Conservation (phyloP, 2,329 filamentous ascomycete genomes). For the Penicillium sp. region DNA sequence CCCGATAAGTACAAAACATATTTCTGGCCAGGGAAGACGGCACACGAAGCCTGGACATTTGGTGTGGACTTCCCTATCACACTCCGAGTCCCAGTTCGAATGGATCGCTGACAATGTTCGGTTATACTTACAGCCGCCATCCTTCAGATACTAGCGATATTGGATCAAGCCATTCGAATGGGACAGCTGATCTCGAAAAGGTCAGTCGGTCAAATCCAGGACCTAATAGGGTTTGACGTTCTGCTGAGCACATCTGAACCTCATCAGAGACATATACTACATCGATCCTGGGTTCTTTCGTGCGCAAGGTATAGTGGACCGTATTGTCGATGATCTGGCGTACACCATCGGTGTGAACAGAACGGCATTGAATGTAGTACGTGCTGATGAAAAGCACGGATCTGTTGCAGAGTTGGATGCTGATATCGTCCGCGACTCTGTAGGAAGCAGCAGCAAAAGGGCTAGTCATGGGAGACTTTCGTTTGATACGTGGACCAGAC, state of each 20-base stretch:
- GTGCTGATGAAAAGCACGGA: constrained; percentile 16
- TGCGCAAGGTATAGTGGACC: constrained; percentile 56
- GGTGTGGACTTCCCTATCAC: constrained; percentile 23
- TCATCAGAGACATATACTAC: constrained; percentile 60
- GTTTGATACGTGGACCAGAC: constrained; percentile 22
- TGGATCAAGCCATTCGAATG: constrained; percentile 51
- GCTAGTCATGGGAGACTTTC: constrained; percentile 38
- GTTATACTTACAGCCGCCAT: constrained; percentile 47
- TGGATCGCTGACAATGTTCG: neutral
- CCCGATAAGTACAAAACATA: constrained; percentile 32
- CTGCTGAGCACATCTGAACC: neutral
- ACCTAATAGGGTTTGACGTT: too few species aligned
- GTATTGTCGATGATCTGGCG: constrained; percentile 59
- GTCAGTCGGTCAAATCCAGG: constrained; percentile 32
- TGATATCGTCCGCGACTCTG: neutral
- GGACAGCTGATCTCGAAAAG: constrained; percentile 55
- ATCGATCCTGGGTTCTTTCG: constrained; percentile 57
- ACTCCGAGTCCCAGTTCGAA: too few species aligned
- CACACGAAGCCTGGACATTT: constrained; percentile 55
- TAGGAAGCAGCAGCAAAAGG: constrained; percentile 47
- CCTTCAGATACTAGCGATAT: constrained; percentile 53
- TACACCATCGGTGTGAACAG: constrained; percentile 57
- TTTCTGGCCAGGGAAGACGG: constrained; percentile 54
- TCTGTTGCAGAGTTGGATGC: neutral
- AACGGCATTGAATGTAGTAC: constrained; percentile 55